phyloP scores from a whole-genome alignment of 495 filamentous ascomycete genomes.

The Penicillium argentinense region DNA sequence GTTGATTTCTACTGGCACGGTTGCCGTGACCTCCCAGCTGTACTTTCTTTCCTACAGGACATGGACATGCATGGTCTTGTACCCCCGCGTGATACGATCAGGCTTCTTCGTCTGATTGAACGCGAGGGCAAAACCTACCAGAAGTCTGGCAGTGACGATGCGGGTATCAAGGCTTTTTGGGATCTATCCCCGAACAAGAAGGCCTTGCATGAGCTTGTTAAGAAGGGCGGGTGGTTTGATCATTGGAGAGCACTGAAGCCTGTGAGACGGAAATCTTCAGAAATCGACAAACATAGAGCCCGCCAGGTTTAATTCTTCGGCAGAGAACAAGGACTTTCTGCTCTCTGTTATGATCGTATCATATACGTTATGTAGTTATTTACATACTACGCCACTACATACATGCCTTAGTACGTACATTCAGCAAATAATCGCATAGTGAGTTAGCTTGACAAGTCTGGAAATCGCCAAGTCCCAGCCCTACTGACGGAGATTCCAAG shows the following conservation, averaged over 20 bases:
- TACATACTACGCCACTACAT: not conserved
- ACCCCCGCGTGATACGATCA: slow-evolving; percentile 55
- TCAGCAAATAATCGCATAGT: no score
- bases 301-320: no score
- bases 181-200: slow-evolving; percentile 34
- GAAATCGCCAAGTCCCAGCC: no score
- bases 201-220: slow-evolving; percentile 30
- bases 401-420: not conserved
- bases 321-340: no score
- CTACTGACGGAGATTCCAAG: no score
- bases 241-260: not conserved
- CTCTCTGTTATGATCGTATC: no score
- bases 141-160: slow-evolving; percentile 1
- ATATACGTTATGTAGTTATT: no score
- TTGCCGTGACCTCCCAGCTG: slow-evolving; percentile 58
- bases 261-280: no score
- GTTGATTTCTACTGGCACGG: slow-evolving; percentile 62
- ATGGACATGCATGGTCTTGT: slow-evolving; percentile 74
- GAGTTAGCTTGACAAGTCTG: no score
- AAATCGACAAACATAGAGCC: no score
- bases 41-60: slow-evolving; percentile 66
- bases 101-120: slow-evolving; percentile 43
- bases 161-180: slow-evolving; percentile 35
- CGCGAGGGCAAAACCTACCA: slow-evolving; percentile 24
- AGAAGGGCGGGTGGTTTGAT: slow-evolving; percentile 32